These are phyloP conservation scores for Aspergillus sp. DNA, from an alignment of 2,329 filamentous ascomycete genomes.

Conservation along the genomic window DNA sequence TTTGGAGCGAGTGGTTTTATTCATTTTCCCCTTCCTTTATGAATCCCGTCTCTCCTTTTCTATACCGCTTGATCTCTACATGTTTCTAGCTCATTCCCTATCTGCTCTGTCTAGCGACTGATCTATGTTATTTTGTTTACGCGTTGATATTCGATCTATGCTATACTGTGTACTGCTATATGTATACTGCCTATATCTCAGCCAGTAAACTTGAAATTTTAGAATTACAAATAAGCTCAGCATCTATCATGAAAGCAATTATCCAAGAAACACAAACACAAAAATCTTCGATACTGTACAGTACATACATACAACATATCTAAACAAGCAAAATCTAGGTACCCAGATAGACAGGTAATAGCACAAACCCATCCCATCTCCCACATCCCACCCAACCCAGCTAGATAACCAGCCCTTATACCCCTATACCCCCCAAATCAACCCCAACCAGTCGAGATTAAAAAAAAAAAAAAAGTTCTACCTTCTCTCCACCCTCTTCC, in stretches of 20 bases:
- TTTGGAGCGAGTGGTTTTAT: slow-evolving; percentile 6
- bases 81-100: slow-evolving; percentile 12
- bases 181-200: too few species aligned
- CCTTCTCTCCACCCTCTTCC: slow-evolving; percentile 62
- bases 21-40: neutral
- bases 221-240: too few species aligned
- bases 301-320: neutral
- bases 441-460: neutral
- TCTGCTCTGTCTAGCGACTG: slow-evolving; percentile 5
- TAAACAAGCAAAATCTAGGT: neutral
- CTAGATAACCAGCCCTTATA: too few species aligned
- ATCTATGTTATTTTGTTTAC: neutral
- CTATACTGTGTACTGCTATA: too few species aligned
- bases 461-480: slow-evolving; percentile 7
- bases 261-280: too few species aligned
- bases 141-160: neutral
- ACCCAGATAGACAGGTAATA: neutral
- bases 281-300: neutral
- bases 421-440: neutral
- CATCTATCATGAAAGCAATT: too few species aligned
- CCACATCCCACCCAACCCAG: neutral
- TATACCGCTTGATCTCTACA: slow-evolving; percentile 5
- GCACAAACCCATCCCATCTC: neutral
- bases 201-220: too few species aligned
- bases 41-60: slow-evolving; percentile 12